Evolutionary conservation across 129 eudicot genomes (phyloP).

Genomic region (Gnaphalium uliginosum): DNA sequence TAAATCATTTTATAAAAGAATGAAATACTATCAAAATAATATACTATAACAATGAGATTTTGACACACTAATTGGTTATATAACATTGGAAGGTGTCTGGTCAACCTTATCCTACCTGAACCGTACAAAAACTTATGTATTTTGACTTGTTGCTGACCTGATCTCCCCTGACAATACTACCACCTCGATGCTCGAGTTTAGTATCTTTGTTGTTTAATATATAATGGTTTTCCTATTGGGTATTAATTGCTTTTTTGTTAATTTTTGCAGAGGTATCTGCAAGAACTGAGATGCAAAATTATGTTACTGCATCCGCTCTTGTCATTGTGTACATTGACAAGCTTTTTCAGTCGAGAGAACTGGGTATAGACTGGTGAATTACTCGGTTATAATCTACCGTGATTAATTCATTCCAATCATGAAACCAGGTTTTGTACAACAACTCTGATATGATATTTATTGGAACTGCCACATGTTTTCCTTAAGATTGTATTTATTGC

Average conservation of each 20-base stretch:
- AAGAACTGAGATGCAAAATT: conserved; percentile 74
- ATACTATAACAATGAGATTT: neutral
- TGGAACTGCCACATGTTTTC: neutral
- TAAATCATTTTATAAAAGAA: neutral
- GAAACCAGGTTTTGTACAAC: neutral
- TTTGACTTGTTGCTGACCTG: too few relatives aligned
- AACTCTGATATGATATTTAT: neutral
- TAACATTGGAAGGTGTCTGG: too few relatives aligned
- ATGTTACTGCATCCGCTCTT: conserved; percentile 52
- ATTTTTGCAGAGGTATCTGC: conserved; percentile 68
- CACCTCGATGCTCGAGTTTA: neutral
- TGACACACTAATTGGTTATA: neutral
- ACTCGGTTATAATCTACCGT: neutral
- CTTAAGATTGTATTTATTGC: neutral
- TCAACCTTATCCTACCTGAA: too few relatives aligned
- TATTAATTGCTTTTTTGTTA: conserved; percentile 21
- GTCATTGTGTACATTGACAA: conserved; percentile 72
- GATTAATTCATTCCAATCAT: neutral
- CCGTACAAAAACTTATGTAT: too few relatives aligned
- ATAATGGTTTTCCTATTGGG: neutral
- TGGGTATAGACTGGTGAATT: conserved; percentile 87
- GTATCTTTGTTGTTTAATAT: neutral
- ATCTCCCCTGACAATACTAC: too few relatives aligned
- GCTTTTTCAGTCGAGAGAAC: conserved; percentile 65
- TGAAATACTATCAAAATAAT: neutral